Base-by-base conservation (phyloP, 2,329 filamentous ascomycete species). In the Didymella pinodella region DNA sequence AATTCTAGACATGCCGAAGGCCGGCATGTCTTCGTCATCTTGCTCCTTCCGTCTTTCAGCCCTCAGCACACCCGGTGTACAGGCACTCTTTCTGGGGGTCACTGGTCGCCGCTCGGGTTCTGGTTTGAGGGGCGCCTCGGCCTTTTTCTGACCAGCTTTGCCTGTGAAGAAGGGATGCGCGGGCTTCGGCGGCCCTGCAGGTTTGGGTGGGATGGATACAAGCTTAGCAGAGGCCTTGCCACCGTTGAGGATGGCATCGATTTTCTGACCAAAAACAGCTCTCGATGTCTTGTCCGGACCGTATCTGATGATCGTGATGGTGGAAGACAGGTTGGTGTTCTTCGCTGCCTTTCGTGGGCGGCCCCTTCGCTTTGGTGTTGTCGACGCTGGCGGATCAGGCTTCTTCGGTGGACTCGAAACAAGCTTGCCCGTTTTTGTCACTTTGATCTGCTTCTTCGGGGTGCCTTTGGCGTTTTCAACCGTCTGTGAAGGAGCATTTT, bases 141-240 rank as follows among this genome's bases (percentile, higher is more conserved):
- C 61, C 49, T 67, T 69, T 40, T 65, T 70, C 22, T 51, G 56
- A 3, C 44, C 73, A 7, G 80, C 22, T 65, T 88, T 90, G 6
- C 84, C 85, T 16, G 83, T 71, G 69, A 93, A 93, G 70, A 93
- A 91, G 0, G 90, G 90, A 75, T 93, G 88, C 0, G 85, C 84
- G 1, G 80, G 65, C 66, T 85, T 87, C 7, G 74, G 65, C 43
- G 76, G 67, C 14, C 67, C 66, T 49, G 67, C 52, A 62, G 75
- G 70, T 61, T 76, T 77, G 34, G 59, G 40, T 25, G 68, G 45
- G 38, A 63, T 73, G 34, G 62, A 66, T 59, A 56, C 63, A 16
- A 55, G 62, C 20, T 57, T 58, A 10, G 48, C 48, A 40, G 63
- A 44, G 54, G 63, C 69, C 56, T 62, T 75, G 34, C 65, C 44